These are phyloP conservation scores for Gynandropsis gynandra DNA, from an alignment of 345 rosid genomes.

Conservation along the genomic window DNA sequence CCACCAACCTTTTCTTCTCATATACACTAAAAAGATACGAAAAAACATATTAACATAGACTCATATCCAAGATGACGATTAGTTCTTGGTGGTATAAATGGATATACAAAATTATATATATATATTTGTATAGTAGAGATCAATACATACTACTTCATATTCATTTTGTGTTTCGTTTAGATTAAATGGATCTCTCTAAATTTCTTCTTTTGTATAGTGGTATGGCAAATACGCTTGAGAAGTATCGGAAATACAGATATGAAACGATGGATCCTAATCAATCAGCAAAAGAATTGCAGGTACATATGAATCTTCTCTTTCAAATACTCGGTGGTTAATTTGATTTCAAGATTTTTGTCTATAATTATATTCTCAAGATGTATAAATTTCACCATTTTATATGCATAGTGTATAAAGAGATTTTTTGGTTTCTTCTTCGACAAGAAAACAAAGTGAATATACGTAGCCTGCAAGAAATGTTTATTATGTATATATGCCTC, in stretches of 20 bases:
- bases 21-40: too few species aligned
- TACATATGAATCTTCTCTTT: constrained; percentile 11
- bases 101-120: too few species aligned
- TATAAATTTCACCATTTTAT: too few species aligned
- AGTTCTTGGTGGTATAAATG: too few species aligned
- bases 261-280: constrained; percentile 39
- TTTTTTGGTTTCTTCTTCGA: neutral
- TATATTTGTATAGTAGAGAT: too few species aligned
- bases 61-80: too few species aligned
- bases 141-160: too few species aligned
- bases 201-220: constrained; percentile 29
- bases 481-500: too few species aligned
- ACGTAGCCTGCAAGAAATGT: too few species aligned
- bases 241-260: constrained; percentile 47
- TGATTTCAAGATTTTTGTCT: neutral
- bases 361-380: neutral
- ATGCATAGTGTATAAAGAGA: neutral
- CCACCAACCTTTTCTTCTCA: too few species aligned
- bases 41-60: too few species aligned
- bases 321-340: neutral
- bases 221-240: constrained; percentile 55
- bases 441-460: neutral
- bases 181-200: neutral
- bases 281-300: constrained; percentile 48
- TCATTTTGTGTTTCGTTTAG: neutral